Base-by-base conservation (phyloP, 1,284 basidiomycete species). In the Ceratobasidium sp. region DNA sequence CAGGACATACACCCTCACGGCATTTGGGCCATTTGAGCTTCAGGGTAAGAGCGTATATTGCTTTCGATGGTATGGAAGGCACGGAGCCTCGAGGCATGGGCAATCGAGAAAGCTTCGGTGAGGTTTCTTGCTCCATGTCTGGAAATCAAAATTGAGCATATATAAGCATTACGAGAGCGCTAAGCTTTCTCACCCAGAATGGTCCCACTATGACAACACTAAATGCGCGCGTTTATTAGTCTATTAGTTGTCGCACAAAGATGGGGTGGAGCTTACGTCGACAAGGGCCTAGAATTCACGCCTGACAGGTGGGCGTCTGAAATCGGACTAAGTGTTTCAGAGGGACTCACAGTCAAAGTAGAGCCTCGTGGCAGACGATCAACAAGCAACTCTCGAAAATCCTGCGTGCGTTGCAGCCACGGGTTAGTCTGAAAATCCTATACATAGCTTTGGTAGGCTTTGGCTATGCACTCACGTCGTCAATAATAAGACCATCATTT, bases 201-300 rank as follows among this genome's bases (percentile, higher is more conserved):
- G 11, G 69, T 71, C 38, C 69, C 69, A 30, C 69, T 71, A 30
- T 71, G 69, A 32, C 69, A 71, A 35, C 69, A 71, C 69, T 71
- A 43, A 43, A 28, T 38, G 18, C 26, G 6, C 7, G 13, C 9
- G 28, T 16, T 23, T 2, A 21, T 43, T 1, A 52, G 18, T n/a
- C n/a, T 41, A 41, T 46, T 43, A 18, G 46, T 11, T 52, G 21
- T 16, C 1, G 32, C n/a, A 16, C 18, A 30, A 8, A 21, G 43
- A 41, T n/a, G 1, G 30, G 28, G 18, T 21, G 5, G 21, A 26
- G 14, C 69, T 71, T 43, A 71, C 69, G 23, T 71, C 69, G 18
- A 71, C 32, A 3, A 71, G 26, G 1, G 69, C 69, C 69, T 71
- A 50, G 5, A 50, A 50, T 30, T 23, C 38, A 32, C 8, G 21